phyloP scores from a whole-genome alignment of 208 protist species.

The Acanthamoeba polyphaga region DNA sequence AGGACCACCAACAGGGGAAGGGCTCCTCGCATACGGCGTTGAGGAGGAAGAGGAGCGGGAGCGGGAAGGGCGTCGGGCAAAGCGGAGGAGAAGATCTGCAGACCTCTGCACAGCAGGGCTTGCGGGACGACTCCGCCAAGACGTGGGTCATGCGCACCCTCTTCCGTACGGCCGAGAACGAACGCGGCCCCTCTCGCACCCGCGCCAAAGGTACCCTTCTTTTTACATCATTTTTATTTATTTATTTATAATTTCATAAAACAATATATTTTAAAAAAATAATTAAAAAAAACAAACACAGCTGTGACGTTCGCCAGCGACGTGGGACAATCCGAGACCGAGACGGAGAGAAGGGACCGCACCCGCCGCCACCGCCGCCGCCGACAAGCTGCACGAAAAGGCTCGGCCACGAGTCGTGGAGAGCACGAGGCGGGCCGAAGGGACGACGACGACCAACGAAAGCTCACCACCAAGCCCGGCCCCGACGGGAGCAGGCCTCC shows the following conservation, averaged over 20 bases:
- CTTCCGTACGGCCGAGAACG: conserved; percentile 19
- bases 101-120: neutral
- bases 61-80: too few species aligned
- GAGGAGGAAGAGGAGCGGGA: neutral
- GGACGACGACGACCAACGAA: too few species aligned
- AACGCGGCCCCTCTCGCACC: neutral
- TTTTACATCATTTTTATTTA: neutral
- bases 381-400: neutral
- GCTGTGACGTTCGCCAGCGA: neutral
- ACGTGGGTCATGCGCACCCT: conserved; percentile 1
- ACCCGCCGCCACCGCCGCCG: neutral
- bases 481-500: too few species aligned
- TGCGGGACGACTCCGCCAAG: neutral
- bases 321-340: neutral
- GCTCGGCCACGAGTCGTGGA: too few species aligned
- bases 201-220: neutral
- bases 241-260: conserved; percentile 24
- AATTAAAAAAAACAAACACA: too few species aligned
- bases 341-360: neutral
- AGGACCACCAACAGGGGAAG: too few species aligned
- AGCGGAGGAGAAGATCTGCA: neutral
- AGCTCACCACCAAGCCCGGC: neutral
- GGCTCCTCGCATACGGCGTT: too few species aligned
- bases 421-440: too few species aligned
- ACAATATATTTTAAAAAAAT: neutral